Base-by-base conservation (phyloP, 2,329 filamentous ascomycete genomes). In the Aspergillus aculeatinus region DNA sequence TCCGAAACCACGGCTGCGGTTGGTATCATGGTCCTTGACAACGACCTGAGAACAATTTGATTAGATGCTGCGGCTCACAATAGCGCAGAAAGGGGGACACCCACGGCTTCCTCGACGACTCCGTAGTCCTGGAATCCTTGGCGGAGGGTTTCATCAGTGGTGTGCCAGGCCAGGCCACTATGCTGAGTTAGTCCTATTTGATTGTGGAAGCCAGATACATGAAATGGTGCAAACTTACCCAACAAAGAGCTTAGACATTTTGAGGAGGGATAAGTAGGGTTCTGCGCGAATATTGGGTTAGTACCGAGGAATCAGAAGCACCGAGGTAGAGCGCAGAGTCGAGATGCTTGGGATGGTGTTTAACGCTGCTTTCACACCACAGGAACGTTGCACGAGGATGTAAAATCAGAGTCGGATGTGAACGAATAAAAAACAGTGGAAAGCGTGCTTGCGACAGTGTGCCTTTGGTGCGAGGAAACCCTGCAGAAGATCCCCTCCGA, bases 91-190 rank as follows among this genome's bases (percentile, higher is more conserved):
- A 5, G 5, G 44, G 60, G 54, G 58, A 51, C 55, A 89, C 92
- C 79, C 86, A 98, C 95, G 71, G 95, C 95, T 87, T 99, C 94
- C 77, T 97, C 92, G 68, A 99, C 90, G 48, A 83, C 82, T 62
- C 94, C 94, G 74, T 91, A 97, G 77, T 95, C 89, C 77, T 94
- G 89, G 77, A 99, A 99, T 79, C 96, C 96, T 74, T 89, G 82
- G 73, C 91, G 89, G 67, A 99, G 83, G 68, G 91, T 92, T 49
- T 81, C 80, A 80, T 98, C 94, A 78, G 96, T 92, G 66, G 95
- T 99, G 82, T 97, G 93, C 95, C 95, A 99, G 73, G 95, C 92
- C 69, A 99, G 92, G 85, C 95, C 95, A 74, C 94, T 96, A 58
- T 19, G 10, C 12, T 23, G 9, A 23, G 27, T 55, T 48, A 55